Evolutionary conservation across 306 rosid genomes (phyloP), one percentile per base, ranked within the genome.

Genomic region (Hippophae rhamnoides): DNA sequence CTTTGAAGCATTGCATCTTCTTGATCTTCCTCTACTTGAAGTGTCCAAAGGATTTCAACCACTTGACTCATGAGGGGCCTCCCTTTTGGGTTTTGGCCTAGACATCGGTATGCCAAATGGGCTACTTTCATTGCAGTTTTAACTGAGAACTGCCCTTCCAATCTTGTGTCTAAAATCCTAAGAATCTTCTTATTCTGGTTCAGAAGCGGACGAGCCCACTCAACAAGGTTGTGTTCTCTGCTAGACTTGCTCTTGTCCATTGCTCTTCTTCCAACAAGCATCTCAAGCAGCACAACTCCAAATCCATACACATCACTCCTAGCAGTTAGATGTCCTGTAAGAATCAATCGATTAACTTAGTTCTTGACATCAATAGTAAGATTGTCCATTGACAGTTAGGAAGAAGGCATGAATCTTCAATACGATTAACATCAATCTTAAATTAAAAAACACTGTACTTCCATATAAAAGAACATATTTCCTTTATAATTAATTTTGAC

Each of bases 231-330:
- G 72, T 89, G 95, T 67, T 89, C 95, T 70, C 87, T 79, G 82
- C 95, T 86, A 10, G 97, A 95, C 65, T 92, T 83, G 77, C 97
- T 86, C 76, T 86, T 86, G 78, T 89, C 97, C 76, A 89, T 75
- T 41, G 97, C 95, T 75, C 78, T 83, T 59, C 87, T 79, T 68
- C 97, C 97, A 47, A 89, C 81, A 42, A 89, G 97, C 84, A 89
- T 50, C 81, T 89, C 97, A 50, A 89, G 97, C 9, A 89, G 79
- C 61, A 89, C 95, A 6, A 89, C 97, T 71, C 97, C 97, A 65
- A 86, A 89, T 66, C 97, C 97, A 64, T 89, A 89, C 47, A 89
- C 90, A 74, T 89, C 97, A 11, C 97, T 89, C 61, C 97, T 80
- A 67, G 97, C 95, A 0, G 97, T 89, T 69, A 89, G 72, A 86